Percentiles rank a stretch among this genome's conserved stretches.
Conservation (phyloP, 805 yeast species). For the Candida maltosa region DNA sequence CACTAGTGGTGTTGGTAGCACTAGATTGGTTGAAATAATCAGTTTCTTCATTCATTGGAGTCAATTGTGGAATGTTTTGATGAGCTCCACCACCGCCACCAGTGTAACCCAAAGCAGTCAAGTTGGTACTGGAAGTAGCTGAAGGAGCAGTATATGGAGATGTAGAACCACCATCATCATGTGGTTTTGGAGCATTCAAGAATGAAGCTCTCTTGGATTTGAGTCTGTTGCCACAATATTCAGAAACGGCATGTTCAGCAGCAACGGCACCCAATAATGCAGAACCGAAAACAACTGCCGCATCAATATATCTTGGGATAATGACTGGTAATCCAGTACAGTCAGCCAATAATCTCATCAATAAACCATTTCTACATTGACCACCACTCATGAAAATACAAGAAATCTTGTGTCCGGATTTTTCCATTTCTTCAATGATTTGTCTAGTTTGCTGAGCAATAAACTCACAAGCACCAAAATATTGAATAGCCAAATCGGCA, state of each 20-base stretch:
- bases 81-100: slow-evolving; percentile 26
- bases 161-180: slow-evolving; percentile 6
- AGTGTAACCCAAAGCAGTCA: slow-evolving; percentile 47
- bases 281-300: slow-evolving; percentile 95
- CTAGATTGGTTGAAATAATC: slow-evolving; percentile 39
- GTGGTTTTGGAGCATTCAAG: slow-evolving; percentile 19
- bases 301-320: slow-evolving; percentile 92
- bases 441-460: slow-evolving; percentile 97
- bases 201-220: slow-evolving; percentile 33
- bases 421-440: slow-evolving; percentile 80
- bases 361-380: slow-evolving; percentile 87
- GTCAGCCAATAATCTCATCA: slow-evolving; percentile 88
- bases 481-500: slow-evolving; percentile 79
- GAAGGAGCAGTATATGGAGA: slow-evolving; percentile 80
- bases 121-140: slow-evolving; percentile 66
- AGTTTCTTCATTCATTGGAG: slow-evolving; percentile 35
- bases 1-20: slow-evolving; percentile 2
- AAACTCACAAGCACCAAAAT: slow-evolving; percentile 93
- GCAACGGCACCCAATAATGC: slow-evolving; percentile 96
- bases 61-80: slow-evolving; percentile 29
- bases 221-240: slow-evolving; percentile 30
- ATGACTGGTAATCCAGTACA: slow-evolving; percentile 89
- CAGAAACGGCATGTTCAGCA: slow-evolving; percentile 56
- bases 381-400: slow-evolving; percentile 93
- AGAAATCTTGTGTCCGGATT: slow-evolving; percentile 71